Conservation (phyloP, 2,329 filamentous ascomycete species). For the Fusarium sp. region DNA sequence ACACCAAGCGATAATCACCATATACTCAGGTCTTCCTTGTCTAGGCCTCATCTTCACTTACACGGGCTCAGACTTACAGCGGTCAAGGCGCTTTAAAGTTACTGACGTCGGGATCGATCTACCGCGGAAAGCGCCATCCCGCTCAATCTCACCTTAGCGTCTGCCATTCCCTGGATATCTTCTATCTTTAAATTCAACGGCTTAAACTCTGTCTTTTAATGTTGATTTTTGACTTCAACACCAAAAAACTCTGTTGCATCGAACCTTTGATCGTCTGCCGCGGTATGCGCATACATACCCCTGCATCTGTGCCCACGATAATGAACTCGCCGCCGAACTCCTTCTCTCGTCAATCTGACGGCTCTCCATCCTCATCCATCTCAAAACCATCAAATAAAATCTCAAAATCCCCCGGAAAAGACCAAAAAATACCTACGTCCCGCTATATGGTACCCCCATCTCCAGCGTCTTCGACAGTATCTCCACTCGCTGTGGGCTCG, state of each 20-base stretch:
- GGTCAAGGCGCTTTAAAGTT: conserved; percentile 5
- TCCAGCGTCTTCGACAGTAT: conserved; percentile 44
- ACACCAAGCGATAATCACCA: background rate
- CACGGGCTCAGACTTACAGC: background rate
- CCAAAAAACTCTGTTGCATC: background rate
- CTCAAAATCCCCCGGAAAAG: background rate
- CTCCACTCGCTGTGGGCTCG: conserved; percentile 50
- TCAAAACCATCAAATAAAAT: background rate
- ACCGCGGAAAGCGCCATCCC: conserved; percentile 17
- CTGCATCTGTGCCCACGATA: conserved; percentile 6
- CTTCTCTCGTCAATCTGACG: conserved; percentile 22
- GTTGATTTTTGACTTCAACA: background rate
- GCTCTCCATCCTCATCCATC: background rate
- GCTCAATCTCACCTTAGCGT: conserved; percentile 25
- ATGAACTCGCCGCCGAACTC: conserved; percentile 48
- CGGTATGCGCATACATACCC: conserved; percentile 21
- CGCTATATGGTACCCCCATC: conserved; percentile 44
- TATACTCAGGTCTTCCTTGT: too few species aligned
- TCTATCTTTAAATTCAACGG: conserved; percentile 3
- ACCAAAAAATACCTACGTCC: background rate
- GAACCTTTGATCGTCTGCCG: background rate
- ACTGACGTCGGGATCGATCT: conserved; percentile 31
- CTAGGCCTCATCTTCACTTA: background rate
- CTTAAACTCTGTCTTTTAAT: background rate
- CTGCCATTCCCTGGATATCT: conserved; percentile 21